Percentiles rank a stretch among this genome's conserved stretches.
phyloP scores from a whole-genome alignment of 129 eudicot genomes.

The Helianthus tuberosus region DNA sequence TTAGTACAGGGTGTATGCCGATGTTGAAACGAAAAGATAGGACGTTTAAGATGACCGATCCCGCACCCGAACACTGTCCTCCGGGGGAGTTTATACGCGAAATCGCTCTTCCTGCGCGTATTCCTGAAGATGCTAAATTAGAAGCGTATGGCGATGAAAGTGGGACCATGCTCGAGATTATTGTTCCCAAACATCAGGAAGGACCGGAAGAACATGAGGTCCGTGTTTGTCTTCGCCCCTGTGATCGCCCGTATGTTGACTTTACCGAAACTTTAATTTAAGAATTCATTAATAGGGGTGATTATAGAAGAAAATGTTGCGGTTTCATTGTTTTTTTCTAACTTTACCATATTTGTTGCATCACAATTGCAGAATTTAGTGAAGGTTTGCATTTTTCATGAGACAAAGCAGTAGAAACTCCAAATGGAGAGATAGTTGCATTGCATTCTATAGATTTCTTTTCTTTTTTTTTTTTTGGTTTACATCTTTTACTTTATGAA shows the following conservation, averaged over 20 bases:
- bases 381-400: constrained; percentile 11
- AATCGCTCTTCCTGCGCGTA: constrained; percentile 67
- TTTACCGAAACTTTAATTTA: constrained; percentile 52
- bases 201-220: constrained; percentile 86
- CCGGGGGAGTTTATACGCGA: constrained; percentile 74
- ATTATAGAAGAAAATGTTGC: constrained; percentile 18
- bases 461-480: neutral
- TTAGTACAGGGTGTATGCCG: constrained; percentile 65
- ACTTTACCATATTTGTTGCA: constrained; percentile 25
- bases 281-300: constrained; percentile 5
- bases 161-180: constrained; percentile 79
- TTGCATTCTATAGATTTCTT: constrained; percentile 33
- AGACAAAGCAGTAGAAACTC: constrained; percentile 26
- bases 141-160: constrained; percentile 73
- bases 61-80: constrained; percentile 82
- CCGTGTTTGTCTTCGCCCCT: constrained; percentile 70
- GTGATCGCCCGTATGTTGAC: constrained; percentile 61
- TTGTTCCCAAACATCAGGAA: constrained; percentile 69
- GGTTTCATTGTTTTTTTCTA: constrained; percentile 26
- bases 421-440: constrained; percentile 1
- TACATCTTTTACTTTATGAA: constrained; percentile 18
- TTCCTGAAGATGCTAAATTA: constrained; percentile 78
- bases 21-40: constrained; percentile 59
- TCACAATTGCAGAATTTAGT: constrained; percentile 20
- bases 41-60: constrained; percentile 73